A percentile compares a stretch with the other conserved stretches of the same genome.
These are phyloP conservation scores for Phytophthora melonis DNA, from an alignment of 352 stramenopile genomes.

Conservation along the genomic window DNA sequence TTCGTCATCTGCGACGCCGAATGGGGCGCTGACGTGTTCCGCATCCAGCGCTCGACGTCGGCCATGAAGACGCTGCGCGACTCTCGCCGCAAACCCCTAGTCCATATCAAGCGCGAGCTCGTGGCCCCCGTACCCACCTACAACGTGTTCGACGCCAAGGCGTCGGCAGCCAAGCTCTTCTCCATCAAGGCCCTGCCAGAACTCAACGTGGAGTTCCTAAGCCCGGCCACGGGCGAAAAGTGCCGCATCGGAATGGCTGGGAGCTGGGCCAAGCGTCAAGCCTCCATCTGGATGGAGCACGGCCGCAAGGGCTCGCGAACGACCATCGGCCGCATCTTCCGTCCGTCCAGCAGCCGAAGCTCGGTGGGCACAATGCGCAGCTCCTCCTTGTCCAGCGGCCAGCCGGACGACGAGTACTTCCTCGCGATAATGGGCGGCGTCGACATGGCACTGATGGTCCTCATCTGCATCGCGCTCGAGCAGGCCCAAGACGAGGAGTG, in stretches of 20 bases:
- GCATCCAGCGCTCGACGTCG: conserved; percentile 44
- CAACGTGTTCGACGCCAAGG: conserved; percentile 48
- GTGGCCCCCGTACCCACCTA: conserved; percentile 47
- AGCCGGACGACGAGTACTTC: conserved; percentile 45
- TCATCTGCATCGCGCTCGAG: conserved; percentile 55
- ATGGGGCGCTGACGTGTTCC: conserved; percentile 40
- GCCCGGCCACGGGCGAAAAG: conserved; percentile 33
- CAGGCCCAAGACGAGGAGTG: conserved; percentile 39
- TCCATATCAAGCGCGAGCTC: conserved; percentile 53
- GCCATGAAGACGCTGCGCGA: conserved; percentile 50
- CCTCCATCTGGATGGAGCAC: conserved; percentile 49
- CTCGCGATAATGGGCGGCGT: conserved; percentile 45
- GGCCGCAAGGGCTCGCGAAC: conserved; percentile 31
- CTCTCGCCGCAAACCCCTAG: conserved; percentile 34
- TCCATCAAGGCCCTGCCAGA: conserved; percentile 47
- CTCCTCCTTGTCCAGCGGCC: conserved; percentile 29
- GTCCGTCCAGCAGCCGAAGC: conserved; percentile 28
- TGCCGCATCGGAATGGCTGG: conserved; percentile 44
- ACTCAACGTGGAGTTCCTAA: conserved; percentile 44
- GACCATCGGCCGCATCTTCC: conserved; percentile 45
- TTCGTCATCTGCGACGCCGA: conserved; percentile 46
- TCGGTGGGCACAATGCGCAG: conserved; percentile 29
- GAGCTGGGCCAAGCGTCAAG: conserved; percentile 42
- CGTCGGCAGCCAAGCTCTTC: conserved; percentile 41
- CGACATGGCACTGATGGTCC: conserved; percentile 54